A percentile compares a stretch with the other conserved stretches of the same genome.
Conservation (phyloP, 176 grass and related monocot species). For the Eleusine indica region DNA sequence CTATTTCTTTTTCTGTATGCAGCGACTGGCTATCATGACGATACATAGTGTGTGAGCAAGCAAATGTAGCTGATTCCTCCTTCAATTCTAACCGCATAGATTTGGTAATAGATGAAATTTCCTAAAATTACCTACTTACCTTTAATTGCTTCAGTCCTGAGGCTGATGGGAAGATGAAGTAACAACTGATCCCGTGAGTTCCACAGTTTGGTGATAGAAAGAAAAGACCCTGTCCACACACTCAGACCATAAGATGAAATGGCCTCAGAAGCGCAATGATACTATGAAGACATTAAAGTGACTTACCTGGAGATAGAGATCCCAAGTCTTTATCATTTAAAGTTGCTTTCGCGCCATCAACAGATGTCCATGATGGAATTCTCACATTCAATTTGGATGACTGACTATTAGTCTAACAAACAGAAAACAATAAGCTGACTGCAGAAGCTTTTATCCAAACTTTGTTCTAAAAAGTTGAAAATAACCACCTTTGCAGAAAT, state of each 20-base stretch:
- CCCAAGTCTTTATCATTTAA: constrained; percentile 71
- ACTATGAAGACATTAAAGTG: constrained; percentile 31
- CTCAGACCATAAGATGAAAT: constrained; percentile 22
- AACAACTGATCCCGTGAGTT: constrained; percentile 64
- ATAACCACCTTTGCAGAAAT: constrained; percentile 57
- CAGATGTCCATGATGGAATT: constrained; percentile 85
- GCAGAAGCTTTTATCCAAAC: constrained; percentile 5
- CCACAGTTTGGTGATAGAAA: constrained; percentile 75
- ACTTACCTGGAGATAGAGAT: constrained; percentile 62
- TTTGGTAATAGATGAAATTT: constrained; percentile 4
- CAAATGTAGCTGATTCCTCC: background rate
- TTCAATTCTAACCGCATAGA: background rate
- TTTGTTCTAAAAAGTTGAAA: background rate
- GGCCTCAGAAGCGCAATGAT: background rate
- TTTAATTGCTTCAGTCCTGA: constrained; percentile 76
- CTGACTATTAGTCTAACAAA: constrained; percentile 56
- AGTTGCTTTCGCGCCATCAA: constrained; percentile 54
- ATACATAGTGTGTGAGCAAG: background rate
- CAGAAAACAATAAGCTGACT: constrained; percentile 30
- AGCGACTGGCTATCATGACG: background rate
- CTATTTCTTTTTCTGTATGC: background rate
- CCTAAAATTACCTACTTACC: constrained; percentile 64
- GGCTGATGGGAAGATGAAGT: constrained; percentile 58
- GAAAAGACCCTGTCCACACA: constrained; percentile 63
- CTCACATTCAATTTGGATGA: constrained; percentile 71